These are phyloP conservation scores for Tubosaeta sp. DNA, from an alignment of 768 basidiomycete species.

Conservation along the genomic window DNA sequence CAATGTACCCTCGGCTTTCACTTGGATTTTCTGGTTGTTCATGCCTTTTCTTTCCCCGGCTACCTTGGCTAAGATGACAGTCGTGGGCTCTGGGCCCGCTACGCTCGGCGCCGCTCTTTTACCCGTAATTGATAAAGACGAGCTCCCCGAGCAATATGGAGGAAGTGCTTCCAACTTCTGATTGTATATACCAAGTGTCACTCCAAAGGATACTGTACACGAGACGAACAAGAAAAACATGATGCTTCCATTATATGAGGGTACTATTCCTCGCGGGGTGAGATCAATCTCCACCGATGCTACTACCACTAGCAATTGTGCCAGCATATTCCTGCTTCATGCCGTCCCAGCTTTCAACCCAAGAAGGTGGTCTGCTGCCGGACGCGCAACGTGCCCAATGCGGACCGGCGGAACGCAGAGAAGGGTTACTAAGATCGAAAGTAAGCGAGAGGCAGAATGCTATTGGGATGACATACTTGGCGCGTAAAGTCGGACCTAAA, in stretches of 20 bases:
- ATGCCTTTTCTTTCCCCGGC: conserved; percentile 66
- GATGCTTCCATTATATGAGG: neutral
- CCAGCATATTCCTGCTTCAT: conserved; percentile 42
- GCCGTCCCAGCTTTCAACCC: conserved; percentile 40
- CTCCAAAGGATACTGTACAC: neutral
- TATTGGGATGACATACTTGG: conserved; percentile 37
- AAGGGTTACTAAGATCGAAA: conserved; percentile 22
- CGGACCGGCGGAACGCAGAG: conserved; percentile 14
- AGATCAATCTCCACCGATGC: conserved; percentile 21
- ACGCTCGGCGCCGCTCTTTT: conserved; percentile 57
- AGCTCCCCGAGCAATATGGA: conserved; percentile 49
- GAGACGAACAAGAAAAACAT: neutral
- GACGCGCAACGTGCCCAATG: conserved; percentile 25
- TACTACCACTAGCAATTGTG: conserved; percentile 36
- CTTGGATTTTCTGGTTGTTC: conserved; percentile 80
- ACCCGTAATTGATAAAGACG: conserved; percentile 47
- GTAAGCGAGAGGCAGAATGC: neutral
- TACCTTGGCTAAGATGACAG: conserved; percentile 33
- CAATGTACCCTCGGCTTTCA: conserved; percentile 70
- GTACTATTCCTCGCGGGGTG: neutral
- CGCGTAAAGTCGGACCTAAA: conserved; percentile 58
- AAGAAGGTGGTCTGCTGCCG: conserved; percentile 32
- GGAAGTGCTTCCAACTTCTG: conserved; percentile 42
- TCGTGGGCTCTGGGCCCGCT: conserved; percentile 40
- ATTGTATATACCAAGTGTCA: neutral